These are phyloP conservation scores for Aquilaria sinensis DNA, from an alignment of 345 rosid genomes.

Conservation along the genomic window DNA sequence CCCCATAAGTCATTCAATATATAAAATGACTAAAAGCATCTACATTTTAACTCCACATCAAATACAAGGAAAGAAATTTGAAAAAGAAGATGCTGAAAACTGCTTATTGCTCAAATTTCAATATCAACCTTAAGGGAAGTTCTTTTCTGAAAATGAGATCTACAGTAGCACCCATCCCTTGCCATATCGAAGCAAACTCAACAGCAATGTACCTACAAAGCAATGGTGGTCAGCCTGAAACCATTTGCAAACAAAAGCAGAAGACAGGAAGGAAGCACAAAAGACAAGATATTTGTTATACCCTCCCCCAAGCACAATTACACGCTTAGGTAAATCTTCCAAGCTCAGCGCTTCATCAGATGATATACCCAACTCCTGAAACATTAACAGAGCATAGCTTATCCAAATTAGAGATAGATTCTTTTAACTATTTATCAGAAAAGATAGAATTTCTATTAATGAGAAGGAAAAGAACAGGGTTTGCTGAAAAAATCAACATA, in stretches of 20 bases:
- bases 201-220: constrained; percentile 76
- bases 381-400: neutral
- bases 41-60: constrained; percentile 1
- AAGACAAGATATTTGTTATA: constrained; percentile 21
- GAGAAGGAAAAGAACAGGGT: neutral
- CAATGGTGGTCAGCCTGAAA: constrained; percentile 9
- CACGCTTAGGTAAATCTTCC: constrained; percentile 84
- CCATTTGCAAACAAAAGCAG: constrained; percentile 2
- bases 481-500: too few species aligned
- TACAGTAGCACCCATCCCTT: constrained; percentile 83
- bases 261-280: constrained; percentile 8
- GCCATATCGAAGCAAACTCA: constrained; percentile 98
- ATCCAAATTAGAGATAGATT: too few species aligned
- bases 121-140: constrained; percentile 69
- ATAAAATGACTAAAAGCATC: neutral
- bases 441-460: neutral
- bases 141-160: constrained; percentile 83
- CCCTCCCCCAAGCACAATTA: constrained; percentile 93
- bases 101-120: constrained; percentile 7
- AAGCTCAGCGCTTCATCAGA: constrained; percentile 93
- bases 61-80: constrained; percentile 6
- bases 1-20: too few species aligned
- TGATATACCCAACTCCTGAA: constrained; percentile 82
- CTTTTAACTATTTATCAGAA: too few species aligned
- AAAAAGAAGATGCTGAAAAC: constrained; percentile 8